Percentiles rank a stretch among this genome's conserved stretches.
Conservation (phyloP, 805 yeast genomes). For the Saccharomycopsis sp. region DNA sequence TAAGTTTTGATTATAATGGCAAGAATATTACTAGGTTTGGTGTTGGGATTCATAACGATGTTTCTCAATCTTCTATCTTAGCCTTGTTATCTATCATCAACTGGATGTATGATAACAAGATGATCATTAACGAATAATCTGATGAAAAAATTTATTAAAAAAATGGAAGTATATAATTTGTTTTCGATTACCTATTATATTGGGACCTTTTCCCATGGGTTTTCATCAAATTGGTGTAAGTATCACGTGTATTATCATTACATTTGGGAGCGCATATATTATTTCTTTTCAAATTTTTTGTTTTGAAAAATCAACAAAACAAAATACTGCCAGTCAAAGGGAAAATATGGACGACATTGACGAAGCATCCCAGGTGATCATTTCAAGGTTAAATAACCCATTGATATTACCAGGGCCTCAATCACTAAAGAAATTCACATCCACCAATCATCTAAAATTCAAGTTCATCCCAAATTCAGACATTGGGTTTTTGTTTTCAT, state of each 20-base stretch:
- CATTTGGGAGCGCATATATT: too few species aligned
- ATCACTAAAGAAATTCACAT: constrained; percentile 2
- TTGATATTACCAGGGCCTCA: not conserved
- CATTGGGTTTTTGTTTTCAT: constrained; percentile 10
- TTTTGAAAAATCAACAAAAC: not conserved
- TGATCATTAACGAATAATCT: too few species aligned
- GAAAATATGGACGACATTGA: not conserved
- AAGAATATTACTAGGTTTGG: constrained; percentile 62
- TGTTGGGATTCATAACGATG: constrained; percentile 87
- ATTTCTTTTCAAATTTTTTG: too few species aligned
- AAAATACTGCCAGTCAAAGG: not conserved
- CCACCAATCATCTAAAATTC: constrained; percentile 11
- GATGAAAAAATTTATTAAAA: not conserved
- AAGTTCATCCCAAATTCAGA: constrained; percentile 14
- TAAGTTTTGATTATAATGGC: constrained; percentile 37
- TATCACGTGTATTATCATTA: too few species aligned
- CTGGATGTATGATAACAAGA: constrained; percentile 23
- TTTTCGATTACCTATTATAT: not conserved
- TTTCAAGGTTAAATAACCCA: not conserved
- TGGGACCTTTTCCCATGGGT: too few species aligned
- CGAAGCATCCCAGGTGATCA: not conserved
- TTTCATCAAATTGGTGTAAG: too few species aligned
- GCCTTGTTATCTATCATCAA: constrained; percentile 63
- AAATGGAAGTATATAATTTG: not conserved
- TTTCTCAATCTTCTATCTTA: constrained; percentile 74